Base-by-base conservation (phyloP, 108 stramenopile genomes). In the Fistulifera solaris region DNA sequence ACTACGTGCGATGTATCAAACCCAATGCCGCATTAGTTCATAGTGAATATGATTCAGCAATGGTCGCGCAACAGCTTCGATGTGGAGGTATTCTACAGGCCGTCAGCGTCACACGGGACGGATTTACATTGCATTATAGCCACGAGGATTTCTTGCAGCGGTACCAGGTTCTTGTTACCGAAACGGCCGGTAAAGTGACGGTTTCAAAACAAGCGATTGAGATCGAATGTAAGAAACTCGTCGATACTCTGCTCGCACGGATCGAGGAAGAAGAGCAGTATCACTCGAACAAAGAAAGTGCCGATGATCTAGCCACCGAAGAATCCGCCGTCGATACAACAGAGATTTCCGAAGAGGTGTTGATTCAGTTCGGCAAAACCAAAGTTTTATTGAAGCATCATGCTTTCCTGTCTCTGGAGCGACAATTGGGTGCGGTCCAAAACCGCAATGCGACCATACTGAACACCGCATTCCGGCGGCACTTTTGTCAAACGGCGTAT, bases 81-180 rank as follows among this genome's bases (percentile, higher is more conserved):
- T 51, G 50, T 12, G 50, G 50, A 5, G 50, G 50, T 6, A 27
- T 51, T 6, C 15, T 51, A 16, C 24, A 51, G 12, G 50, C 50
- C 19, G 50, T 51, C 50, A 23, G 50, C 19, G 50, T 51, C 2
- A 27, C 50, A n/a, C 6, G 50, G 5, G 22, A 17, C 24, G 50
- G 50, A 23, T 51, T 51, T 27, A 51, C 50, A 51, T 27, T 26
- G 25, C 50, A 51, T 21, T 51, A 51, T 27, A 7, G 21, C 15
- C 50, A 51, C 25, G 50, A n/a, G 6, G 50, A 51, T n/a, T 51
- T 51, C 23, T n/a, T 51, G 15, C 22, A 27, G 19, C 50, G 50
- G 19, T 51, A 51, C 22, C 2, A 21, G 15, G 6, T 27, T 4
- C 22, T 51, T 27, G 50, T 51, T 27, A 8, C 15, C 5, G 24